These are phyloP conservation scores for Nicotiana benthamiana DNA, from an alignment of 257 asterid genomes.

Conservation along the genomic window DNA sequence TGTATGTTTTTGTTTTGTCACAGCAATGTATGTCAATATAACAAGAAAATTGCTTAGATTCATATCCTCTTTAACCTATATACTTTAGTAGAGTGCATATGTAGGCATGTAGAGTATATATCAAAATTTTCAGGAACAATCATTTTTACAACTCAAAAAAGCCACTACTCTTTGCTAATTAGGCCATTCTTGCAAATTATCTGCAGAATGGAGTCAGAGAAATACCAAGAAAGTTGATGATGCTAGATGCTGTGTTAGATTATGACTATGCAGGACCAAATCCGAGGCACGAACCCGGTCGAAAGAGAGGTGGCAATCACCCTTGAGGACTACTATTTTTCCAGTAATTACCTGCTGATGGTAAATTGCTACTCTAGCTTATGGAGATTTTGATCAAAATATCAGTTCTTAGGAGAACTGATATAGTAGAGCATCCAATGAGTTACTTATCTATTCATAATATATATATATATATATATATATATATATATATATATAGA, in stretches of 20 bases:
- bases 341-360: not conserved
- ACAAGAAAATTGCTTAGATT: not conserved
- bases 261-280: conserved; percentile 69
- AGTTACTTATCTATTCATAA: not conserved
- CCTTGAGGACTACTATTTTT: conserved; percentile 20
- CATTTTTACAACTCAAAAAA: not conserved
- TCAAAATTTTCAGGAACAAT: not conserved
- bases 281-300: conserved; percentile 69
- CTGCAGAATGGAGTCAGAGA: not conserved
- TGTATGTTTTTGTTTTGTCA: not conserved
- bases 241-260: conserved; percentile 31
- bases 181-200: not conserved
- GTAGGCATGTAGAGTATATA: not conserved
- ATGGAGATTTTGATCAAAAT: not conserved
- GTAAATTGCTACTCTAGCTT: not conserved
- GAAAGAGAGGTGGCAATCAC: conserved; percentile 46
- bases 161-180: not conserved
- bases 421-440: not conserved
- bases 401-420: not conserved
- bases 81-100: not conserved
- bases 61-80: not conserved
- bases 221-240: conserved; percentile 33
- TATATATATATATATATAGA: no score
- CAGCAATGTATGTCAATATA: not conserved
- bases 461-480: no score